A percentile compares a stretch with the other conserved stretches of the same genome.
Evolutionary conservation across 306 rosid species (phyloP).

Genomic region (Citrullus colocynthis): DNA sequence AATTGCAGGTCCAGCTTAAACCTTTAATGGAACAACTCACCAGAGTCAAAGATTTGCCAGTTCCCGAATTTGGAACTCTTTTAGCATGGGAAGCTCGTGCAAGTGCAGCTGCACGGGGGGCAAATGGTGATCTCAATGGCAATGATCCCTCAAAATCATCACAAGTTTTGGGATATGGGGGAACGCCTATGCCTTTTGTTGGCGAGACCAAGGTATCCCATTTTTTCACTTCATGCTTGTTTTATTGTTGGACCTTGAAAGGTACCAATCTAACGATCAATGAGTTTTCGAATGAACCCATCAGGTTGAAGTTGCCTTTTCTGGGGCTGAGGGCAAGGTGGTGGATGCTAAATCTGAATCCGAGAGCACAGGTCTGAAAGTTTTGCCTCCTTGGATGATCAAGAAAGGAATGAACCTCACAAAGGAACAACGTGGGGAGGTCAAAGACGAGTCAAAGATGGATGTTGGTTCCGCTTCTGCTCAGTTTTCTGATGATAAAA

Average conservation of each 20-base stretch:
- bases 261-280: background rate
- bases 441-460: conserved; percentile 54
- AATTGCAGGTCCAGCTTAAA: conserved; percentile 70
- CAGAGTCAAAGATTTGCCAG: conserved; percentile 81
- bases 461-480: conserved; percentile 44
- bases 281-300: conserved; percentile 10
- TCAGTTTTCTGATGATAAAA: conserved; percentile 56
- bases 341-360: conserved; percentile 55
- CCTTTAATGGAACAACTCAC: conserved; percentile 78
- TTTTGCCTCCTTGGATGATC: conserved; percentile 97
- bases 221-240: conserved; percentile 1
- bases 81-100: conserved; percentile 97
- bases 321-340: conserved; percentile 54
- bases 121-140: conserved; percentile 50
- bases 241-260: background rate
- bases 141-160: conserved; percentile 64
- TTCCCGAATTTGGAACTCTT: conserved; percentile 86
- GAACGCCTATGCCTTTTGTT: conserved; percentile 77
- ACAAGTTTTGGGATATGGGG: conserved; percentile 56
- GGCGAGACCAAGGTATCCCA: conserved; percentile 88
- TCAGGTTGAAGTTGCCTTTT: conserved; percentile 81
- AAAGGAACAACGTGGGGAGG: conserved; percentile 85
- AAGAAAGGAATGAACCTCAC: conserved; percentile 85
- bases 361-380: conserved; percentile 39
- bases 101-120: conserved; percentile 68